A percentile compares a stretch with the other conserved stretches of the same genome.
Evolutionary conservation across 305 asterid genomes (phyloP).

Genomic region (Solanum hybrid): DNA sequence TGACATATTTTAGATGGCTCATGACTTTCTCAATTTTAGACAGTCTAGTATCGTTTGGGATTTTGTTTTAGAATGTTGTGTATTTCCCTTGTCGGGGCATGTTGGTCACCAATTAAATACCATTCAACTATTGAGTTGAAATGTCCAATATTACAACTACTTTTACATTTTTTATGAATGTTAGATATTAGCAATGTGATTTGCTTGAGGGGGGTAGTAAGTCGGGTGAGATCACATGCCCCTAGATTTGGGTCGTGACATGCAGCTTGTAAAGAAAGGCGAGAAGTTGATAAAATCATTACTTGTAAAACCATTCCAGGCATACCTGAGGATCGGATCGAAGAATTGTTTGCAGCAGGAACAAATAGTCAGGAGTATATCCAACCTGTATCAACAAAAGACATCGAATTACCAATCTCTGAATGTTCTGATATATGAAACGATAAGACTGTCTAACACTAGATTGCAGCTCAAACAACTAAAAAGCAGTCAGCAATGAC

Average conservation of each 20-base stretch:
- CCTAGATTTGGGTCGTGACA: neutral
- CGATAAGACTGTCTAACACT: neutral
- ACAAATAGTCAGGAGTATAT: conserved; percentile 91
- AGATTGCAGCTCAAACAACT: neutral
- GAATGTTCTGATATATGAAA: neutral
- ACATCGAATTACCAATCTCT: neutral
- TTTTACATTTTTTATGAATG: neutral
- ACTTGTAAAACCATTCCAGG: conserved; percentile 3
- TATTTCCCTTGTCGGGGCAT: neutral
- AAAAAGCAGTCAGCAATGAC: neutral
- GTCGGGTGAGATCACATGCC: neutral
- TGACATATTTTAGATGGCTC: neutral
- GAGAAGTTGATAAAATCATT: neutral
- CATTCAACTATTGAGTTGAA: neutral
- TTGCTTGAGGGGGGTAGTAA: neutral
- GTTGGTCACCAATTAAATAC: neutral
- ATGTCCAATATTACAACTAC: neutral
- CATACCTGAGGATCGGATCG: conserved; percentile 98
- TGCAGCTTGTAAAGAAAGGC: neutral
- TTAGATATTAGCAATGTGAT: neutral
- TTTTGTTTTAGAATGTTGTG: neutral
- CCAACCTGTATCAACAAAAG: conserved; percentile 61
- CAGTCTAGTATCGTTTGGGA: neutral
- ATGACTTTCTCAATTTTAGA: neutral
- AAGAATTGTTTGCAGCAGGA: conserved; percentile 98